Evolutionary conservation across 2,329 filamentous ascomycete genomes (phyloP).

Genomic region (Fusarium algeriense): DNA sequence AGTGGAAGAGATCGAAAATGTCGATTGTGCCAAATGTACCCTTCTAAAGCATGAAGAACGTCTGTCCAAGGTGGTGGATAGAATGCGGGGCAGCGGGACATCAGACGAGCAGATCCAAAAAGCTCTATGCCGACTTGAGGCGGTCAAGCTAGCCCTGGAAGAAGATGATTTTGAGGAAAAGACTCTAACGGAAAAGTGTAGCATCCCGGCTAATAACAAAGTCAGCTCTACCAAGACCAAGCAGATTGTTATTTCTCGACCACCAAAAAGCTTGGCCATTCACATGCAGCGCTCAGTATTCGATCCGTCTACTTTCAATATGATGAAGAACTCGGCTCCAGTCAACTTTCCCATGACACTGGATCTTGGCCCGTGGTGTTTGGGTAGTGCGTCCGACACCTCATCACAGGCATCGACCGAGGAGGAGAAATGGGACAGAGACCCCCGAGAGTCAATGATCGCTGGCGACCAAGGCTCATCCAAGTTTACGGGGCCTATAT

Average conservation of each 20-base stretch:
- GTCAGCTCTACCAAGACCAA: conserved; percentile 87
- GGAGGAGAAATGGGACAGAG: conserved; percentile 76
- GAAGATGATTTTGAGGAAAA: conserved; percentile 83
- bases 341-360: conserved; percentile 81
- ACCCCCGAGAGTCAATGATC: conserved; percentile 80
- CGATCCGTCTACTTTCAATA: conserved; percentile 81
- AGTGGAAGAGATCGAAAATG: conserved; percentile 86
- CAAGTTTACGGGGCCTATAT: conserved; percentile 70
- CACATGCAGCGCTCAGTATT: conserved; percentile 95
- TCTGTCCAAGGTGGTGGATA: conserved; percentile 61
- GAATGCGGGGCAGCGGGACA: conserved; percentile 50
- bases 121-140: conserved; percentile 68
- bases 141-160: conserved; percentile 78
- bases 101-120: conserved; percentile 65
- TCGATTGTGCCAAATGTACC: conserved; percentile 93
- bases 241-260: conserved; percentile 85
- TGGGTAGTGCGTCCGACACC: conserved; percentile 66
- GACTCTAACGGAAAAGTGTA: conserved; percentile 72
- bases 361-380: conserved; percentile 86
- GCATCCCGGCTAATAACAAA: conserved; percentile 74
- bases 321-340: conserved; percentile 85
- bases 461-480: conserved; percentile 65
- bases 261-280: conserved; percentile 83
- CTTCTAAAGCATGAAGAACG: conserved; percentile 69
- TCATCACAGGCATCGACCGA: conserved; percentile 4